phyloP scores from a whole-genome alignment of 768 basidiomycete genomes.

The Leccinum rimulosum region DNA sequence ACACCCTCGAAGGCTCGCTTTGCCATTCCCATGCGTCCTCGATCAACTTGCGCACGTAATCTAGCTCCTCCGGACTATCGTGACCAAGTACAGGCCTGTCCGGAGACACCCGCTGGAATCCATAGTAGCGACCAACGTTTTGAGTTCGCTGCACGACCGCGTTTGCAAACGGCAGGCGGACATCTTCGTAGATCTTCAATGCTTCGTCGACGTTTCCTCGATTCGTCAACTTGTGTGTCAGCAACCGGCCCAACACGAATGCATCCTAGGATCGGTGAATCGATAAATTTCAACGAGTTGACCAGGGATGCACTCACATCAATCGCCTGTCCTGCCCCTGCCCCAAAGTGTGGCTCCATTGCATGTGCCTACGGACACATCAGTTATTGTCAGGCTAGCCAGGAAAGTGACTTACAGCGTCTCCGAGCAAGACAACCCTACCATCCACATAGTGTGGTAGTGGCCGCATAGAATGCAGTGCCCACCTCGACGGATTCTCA shows the following conservation, averaged over 20 bases:
- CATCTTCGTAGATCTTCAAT: slow-evolving; percentile 31
- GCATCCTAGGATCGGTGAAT: not conserved
- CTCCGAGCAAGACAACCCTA: no score
- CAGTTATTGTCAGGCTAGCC: no score
- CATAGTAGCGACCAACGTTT: slow-evolving; percentile 23
- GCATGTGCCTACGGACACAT: no score
- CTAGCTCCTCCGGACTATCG: slow-evolving; percentile 9
- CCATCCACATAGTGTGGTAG: no score
- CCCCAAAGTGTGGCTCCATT: no score
- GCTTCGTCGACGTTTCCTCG: slow-evolving; percentile 24
- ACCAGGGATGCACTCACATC: slow-evolving; percentile 33
- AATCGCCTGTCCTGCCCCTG: no score
- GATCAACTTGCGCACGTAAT: slow-evolving; percentile 10
- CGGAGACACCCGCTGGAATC: slow-evolving; percentile 9
- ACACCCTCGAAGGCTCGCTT: slow-evolving; percentile 1
- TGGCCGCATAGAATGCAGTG: slow-evolving; percentile 31
- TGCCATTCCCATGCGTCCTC: slow-evolving; percentile 22
- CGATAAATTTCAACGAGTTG: not conserved
- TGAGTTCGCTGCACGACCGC: slow-evolving; percentile 16
- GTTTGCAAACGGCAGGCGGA: slow-evolving; percentile 32
- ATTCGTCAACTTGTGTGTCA: slow-evolving; percentile 17
- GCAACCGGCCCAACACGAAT: no score
- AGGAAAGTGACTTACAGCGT: no score
- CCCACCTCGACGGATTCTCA: slow-evolving; percentile 40
- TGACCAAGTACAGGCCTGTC: slow-evolving; percentile 3